Conservation (phyloP, 2,329 filamentous ascomycete genomes). For the Botryotinia convoluta region DNA sequence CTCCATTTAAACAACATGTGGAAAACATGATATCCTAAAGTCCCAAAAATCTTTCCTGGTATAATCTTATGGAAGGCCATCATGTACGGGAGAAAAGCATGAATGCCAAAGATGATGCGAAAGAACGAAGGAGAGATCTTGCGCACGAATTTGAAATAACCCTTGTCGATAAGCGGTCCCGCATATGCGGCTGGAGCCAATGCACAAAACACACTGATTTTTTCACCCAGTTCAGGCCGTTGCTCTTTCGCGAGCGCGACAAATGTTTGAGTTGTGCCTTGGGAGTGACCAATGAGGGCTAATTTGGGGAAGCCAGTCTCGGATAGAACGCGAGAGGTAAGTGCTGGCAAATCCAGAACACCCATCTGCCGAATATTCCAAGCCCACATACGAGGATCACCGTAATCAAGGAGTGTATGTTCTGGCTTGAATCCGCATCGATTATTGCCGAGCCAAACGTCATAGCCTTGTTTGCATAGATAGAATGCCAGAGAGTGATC, state of each 20-base stretch:
- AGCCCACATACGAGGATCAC: slow-evolving; percentile 89
- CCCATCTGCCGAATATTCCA: slow-evolving; percentile 98
- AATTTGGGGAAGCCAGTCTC: slow-evolving; percentile 83
- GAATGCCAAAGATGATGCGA: slow-evolving; percentile 81
- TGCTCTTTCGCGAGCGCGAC: slow-evolving; percentile 89
- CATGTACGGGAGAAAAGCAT: slow-evolving; percentile 92
- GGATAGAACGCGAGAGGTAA: slow-evolving; percentile 73
- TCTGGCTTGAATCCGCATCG: slow-evolving; percentile 79
- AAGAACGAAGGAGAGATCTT: slow-evolving; percentile 75
- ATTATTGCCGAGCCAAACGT: slow-evolving; percentile 95
- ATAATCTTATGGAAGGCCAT: slow-evolving; percentile 74
- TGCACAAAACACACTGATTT: slow-evolving; percentile 85
- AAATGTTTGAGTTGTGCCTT: slow-evolving; percentile 86
- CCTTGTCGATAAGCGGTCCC: slow-evolving; percentile 78
- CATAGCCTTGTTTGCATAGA: slow-evolving; percentile 86
- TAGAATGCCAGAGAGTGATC: slow-evolving; percentile 88
- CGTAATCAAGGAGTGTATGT: slow-evolving; percentile 67
- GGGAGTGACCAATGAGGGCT: slow-evolving; percentile 81
- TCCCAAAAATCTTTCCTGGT: slow-evolving; percentile 67
- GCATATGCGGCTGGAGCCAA: slow-evolving; percentile 89
- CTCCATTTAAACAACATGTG: slow-evolving; percentile 87
- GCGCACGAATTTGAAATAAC: slow-evolving; percentile 90
- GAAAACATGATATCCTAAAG: slow-evolving; percentile 84
- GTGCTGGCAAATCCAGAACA: slow-evolving; percentile 78
- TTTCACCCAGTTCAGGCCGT: slow-evolving; percentile 76